Evolutionary conservation across 2,329 filamentous ascomycete genomes (phyloP).

Genomic region (Mycosphaerella arachidis): DNA sequence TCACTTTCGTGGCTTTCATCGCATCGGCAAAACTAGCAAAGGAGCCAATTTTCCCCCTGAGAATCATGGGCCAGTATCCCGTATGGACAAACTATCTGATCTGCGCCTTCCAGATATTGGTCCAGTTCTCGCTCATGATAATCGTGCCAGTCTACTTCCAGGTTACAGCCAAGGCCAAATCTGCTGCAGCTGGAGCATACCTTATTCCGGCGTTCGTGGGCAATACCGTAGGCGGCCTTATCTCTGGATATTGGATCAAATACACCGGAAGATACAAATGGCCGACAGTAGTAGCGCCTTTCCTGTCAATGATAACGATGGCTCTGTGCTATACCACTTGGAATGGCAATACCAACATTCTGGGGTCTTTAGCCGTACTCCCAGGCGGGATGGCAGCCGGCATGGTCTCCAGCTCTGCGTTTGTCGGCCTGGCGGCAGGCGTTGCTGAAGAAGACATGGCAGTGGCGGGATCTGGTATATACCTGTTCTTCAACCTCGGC

Average conservation of each 20-base stretch:
- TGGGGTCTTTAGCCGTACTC: slow-evolving; percentile 30
- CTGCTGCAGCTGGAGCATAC: slow-evolving; percentile 56
- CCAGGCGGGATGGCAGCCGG: slow-evolving; percentile 53
- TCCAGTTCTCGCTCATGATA: slow-evolving; percentile 61
- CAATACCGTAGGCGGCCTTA: slow-evolving; percentile 60
- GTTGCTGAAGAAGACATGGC: slow-evolving; percentile 46
- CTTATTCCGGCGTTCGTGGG: slow-evolving; percentile 64
- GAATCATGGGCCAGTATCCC: slow-evolving; percentile 49
- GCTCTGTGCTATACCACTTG: slow-evolving; percentile 52
- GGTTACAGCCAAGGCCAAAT: slow-evolving; percentile 54
- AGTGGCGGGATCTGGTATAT: slow-evolving; percentile 48
- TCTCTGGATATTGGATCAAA: slow-evolving; percentile 56
- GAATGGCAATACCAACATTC: slow-evolving; percentile 54
- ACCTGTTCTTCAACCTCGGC: slow-evolving; percentile 44
- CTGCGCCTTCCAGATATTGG: slow-evolving; percentile 50
- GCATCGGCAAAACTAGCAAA: slow-evolving; percentile 20
- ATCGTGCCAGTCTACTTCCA: slow-evolving; percentile 67
- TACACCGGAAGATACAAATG: slow-evolving; percentile 57
- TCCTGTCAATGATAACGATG: slow-evolving; percentile 50
- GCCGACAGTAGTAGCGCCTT: slow-evolving; percentile 49
- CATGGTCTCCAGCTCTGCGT: slow-evolving; percentile 43
- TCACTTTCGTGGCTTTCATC: slow-evolving; percentile 17
- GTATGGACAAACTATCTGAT: slow-evolving; percentile 53
- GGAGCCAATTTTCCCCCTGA: slow-evolving; percentile 55
- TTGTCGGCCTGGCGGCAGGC: slow-evolving; percentile 48